Base-by-base conservation (phyloP, 1,139 yeast genomes). In the Pichia sp. region DNA sequence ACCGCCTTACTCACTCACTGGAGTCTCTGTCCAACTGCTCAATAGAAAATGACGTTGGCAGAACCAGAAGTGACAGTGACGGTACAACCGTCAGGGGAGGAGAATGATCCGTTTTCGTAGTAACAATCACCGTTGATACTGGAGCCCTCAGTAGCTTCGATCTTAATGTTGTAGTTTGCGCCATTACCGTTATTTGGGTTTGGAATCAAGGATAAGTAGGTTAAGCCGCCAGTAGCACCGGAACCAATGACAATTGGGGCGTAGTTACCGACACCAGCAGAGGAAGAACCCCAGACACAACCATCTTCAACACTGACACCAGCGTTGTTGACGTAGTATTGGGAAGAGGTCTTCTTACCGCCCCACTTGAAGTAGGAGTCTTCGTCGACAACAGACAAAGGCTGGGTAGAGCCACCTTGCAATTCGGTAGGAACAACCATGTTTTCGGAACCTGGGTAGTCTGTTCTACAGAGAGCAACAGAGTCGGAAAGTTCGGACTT, bases 371-470 rank as follows among this genome's bases (percentile, higher is more conserved):
- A 93, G 82, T 92, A 92, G 59, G 75, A 68, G 67, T 74, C 83
- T 71, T 84, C 83, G 71, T 91, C 81, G 62, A 91, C 96, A 62
- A 86, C 95, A 53, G 96, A 78, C 65, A 89, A 77, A 52, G 87
- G 85, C 65, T 79, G 75, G 44, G 79, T 64, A 46, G 76, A 69
- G 64, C 96, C 96, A 59, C 86, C 89, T 45, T 72, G 72, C 54
- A 92, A 87, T 57, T 83, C 75, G 59, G 97, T 92, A 70, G 98
- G 98, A 60, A 92, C 80, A 65, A 84, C 92, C 98, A 93, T 93
- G 80, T 90, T 91, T 79, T 93, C 99, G 61, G 97, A 86, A 77
- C 98, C 98, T 67, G 98, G 99, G 81, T 93, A 93, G 73, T 93
- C 98, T 60, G 99, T 93, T 78, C 97, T 86, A 80, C 99, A 92